Evolutionary conservation across 2,329 filamentous ascomycete species (phyloP).

Genomic region (Fusarium proliferatum): DNA sequence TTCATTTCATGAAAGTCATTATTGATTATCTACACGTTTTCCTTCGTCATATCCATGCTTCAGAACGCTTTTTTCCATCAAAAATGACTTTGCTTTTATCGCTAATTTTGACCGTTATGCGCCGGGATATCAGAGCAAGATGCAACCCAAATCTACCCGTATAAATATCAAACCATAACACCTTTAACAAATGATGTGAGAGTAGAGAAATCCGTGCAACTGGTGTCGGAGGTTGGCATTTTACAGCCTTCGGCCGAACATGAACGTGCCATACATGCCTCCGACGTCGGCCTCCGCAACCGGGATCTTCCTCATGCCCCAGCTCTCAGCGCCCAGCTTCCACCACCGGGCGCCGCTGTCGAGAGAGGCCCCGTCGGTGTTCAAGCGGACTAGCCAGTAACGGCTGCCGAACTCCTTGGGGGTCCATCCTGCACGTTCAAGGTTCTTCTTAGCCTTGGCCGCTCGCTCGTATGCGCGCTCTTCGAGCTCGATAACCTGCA

Average conservation of each 20-base stretch:
- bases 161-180: constrained; percentile 11
- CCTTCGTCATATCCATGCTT: constrained; percentile 37
- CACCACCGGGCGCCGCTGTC: constrained; percentile 70
- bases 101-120: constrained; percentile 43
- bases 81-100: constrained; percentile 45
- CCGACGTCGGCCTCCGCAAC: constrained; percentile 92
- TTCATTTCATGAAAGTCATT: constrained; percentile 32
- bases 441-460: constrained; percentile 70
- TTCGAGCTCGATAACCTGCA: constrained; percentile 81
- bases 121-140: constrained; percentile 43
- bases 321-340: constrained; percentile 88
- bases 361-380: constrained; percentile 49
- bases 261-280: constrained; percentile 85
- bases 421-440: constrained; percentile 74
- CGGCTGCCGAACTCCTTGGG: constrained; percentile 75
- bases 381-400: constrained; percentile 73
- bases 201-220: constrained; percentile 45
- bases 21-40: constrained; percentile 40
- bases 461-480: constrained; percentile 75
- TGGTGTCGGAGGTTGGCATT: constrained; percentile 50
- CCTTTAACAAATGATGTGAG: constrained; percentile 27
- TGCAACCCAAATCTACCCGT: constrained; percentile 34
- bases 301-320: constrained; percentile 93
- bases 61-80: constrained; percentile 41
- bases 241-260: constrained; percentile 70